Conservation (phyloP, 352 stramenopile genomes). For the Phytophthora vignae region DNA sequence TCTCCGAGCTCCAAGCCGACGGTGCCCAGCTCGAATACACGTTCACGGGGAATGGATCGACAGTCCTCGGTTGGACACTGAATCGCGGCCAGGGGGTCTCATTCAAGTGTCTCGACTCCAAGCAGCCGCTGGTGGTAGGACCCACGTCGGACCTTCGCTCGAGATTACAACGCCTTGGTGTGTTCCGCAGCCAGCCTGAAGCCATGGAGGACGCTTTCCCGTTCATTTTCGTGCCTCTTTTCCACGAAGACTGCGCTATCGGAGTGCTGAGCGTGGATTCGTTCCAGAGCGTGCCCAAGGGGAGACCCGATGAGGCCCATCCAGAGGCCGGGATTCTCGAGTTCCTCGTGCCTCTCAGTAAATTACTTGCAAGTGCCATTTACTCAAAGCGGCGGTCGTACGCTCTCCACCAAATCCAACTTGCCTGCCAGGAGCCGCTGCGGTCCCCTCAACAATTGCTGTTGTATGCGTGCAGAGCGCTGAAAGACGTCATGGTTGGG, state of each 20-base stretch:
- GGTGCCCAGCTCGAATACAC: conserved; percentile 60
- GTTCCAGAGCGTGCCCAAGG: conserved; percentile 67
- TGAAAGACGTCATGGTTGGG: conserved; percentile 62
- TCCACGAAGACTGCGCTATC: conserved; percentile 70
- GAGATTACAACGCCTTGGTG: conserved; percentile 42
- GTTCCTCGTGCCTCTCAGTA: conserved; percentile 54
- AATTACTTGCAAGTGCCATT: conserved; percentile 54
- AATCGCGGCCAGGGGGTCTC: conserved; percentile 62
- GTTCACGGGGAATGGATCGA: conserved; percentile 56
- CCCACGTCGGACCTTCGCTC: conserved; percentile 39
- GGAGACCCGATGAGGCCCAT: conserved; percentile 62
- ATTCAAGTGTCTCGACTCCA: conserved; percentile 63
- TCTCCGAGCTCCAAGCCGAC: conserved; percentile 62
- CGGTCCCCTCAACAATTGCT: conserved; percentile 67
- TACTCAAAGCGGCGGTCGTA: conserved; percentile 70
- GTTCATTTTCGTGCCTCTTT: conserved; percentile 70
- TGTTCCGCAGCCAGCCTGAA: conserved; percentile 5
- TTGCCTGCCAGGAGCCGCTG: conserved; percentile 48
- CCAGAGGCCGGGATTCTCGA: conserved; percentile 68
- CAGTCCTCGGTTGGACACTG: conserved; percentile 30
- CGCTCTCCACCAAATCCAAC: conserved; percentile 57
- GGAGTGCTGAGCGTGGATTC: conserved; percentile 71
- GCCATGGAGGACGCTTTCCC: conserved; percentile 39
- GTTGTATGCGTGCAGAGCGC: conserved; percentile 41
- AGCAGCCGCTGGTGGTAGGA: conserved; percentile 47